Conservation (phyloP, 2,329 filamentous ascomycete species). For the Dothiorella sarmentorum region DNA sequence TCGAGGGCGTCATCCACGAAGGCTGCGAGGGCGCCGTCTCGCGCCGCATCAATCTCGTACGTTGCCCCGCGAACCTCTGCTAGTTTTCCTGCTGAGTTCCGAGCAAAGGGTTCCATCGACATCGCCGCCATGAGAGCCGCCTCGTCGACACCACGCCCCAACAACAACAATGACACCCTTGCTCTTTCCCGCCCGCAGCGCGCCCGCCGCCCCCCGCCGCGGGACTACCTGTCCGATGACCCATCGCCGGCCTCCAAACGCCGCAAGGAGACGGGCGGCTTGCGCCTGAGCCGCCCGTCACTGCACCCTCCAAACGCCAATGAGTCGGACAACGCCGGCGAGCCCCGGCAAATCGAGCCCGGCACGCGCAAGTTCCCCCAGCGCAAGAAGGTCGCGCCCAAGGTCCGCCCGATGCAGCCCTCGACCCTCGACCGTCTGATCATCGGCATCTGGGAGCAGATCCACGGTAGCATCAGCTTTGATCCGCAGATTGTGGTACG, state of each 20-base stretch:
- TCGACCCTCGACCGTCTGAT: slow-evolving; percentile 49
- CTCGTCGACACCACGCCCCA: not conserved
- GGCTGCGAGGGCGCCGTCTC: slow-evolving; percentile 1
- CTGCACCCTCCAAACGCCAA: not conserved
- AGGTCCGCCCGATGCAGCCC: slow-evolving; percentile 44
- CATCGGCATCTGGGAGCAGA: slow-evolving; percentile 49
- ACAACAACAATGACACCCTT: not conserved
- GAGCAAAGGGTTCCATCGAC: slow-evolving; percentile 9
- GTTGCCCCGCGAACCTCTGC: not conserved
- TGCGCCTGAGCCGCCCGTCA: not conserved
- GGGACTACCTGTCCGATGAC: slow-evolving; percentile 1
- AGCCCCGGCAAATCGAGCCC: slow-evolving; percentile 29
- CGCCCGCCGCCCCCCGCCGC: not conserved
- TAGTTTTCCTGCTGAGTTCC: not conserved
- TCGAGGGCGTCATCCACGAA: slow-evolving; percentile 10
- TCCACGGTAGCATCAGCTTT: slow-evolving; percentile 43
- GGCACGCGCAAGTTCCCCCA: slow-evolving; percentile 33
- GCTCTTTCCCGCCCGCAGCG: not conserved
- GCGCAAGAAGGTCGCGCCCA: slow-evolving; percentile 30
- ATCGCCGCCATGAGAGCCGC: slow-evolving; percentile 6
- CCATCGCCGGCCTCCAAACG: slow-evolving; percentile 3
- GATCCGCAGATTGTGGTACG: slow-evolving; percentile 37
- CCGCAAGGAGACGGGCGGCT: slow-evolving; percentile 9
- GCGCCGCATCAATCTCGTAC: slow-evolving; percentile 7
- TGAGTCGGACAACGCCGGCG: not conserved